These are phyloP conservation scores for Populus tomentosa DNA, from an alignment of 441 rosid genomes.

Conservation along the genomic window DNA sequence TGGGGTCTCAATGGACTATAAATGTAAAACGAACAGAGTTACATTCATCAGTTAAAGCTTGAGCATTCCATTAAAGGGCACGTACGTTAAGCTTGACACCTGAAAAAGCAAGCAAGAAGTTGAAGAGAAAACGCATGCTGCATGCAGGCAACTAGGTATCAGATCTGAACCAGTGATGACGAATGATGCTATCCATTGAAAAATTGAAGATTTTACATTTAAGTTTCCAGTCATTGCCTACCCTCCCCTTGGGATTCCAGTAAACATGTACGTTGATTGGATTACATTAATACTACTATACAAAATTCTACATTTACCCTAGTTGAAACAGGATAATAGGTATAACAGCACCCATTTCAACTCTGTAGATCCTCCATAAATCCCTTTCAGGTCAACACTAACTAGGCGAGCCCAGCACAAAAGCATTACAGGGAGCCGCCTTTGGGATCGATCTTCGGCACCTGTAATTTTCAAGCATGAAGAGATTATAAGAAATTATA, in stretches of 20 bases:
- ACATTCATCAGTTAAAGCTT: too few relatives aligned
- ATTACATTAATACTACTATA: constrained; percentile 5
- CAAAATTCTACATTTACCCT: constrained; percentile 17
- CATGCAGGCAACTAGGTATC: not conserved
- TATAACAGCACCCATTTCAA: constrained; percentile 1
- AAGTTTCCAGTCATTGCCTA: constrained; percentile 7
- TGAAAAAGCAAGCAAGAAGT: not conserved
- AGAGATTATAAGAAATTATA: not conserved
- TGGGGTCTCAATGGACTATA: too few relatives aligned
- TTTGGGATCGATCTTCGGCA: constrained; percentile 11
- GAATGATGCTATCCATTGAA: not conserved
- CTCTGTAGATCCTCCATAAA: not conserved
- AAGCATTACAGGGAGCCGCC: constrained; percentile 5
- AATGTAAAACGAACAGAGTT: too few relatives aligned
- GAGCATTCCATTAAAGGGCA: not conserved
- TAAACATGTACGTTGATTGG: constrained; percentile 4
- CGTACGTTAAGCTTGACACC: not conserved
- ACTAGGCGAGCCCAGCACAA: constrained; percentile 15
- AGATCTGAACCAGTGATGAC: not conserved
- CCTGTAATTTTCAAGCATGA: constrained; percentile 17
- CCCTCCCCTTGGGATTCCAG: not conserved
- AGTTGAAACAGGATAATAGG: constrained; percentile 1
- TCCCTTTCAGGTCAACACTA: constrained; percentile 1
- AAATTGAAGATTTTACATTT: not conserved
- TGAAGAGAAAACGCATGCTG: not conserved